Percentiles rank a stretch among this genome's conserved stretches.
phyloP scores from a whole-genome alignment of 2,329 filamentous ascomycete genomes.

The Graphium sp. region DNA sequence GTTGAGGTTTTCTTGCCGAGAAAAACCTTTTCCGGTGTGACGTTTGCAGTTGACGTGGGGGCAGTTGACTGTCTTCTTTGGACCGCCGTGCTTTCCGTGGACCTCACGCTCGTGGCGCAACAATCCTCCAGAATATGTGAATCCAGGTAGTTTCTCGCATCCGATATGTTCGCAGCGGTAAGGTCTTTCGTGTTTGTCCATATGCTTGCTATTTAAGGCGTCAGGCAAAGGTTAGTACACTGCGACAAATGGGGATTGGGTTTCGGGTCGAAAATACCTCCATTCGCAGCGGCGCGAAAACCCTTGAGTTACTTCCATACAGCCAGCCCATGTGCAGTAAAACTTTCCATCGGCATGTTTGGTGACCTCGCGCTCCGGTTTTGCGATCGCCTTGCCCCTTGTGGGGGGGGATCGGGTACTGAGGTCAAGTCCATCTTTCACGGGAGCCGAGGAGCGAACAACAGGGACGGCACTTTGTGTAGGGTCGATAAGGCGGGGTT shows the following conservation, averaged over 20 bases:
- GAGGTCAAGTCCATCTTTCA: neutral
- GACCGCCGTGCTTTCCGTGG: slow-evolving; percentile 76
- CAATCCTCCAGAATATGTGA: slow-evolving; percentile 86
- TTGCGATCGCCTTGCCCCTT: slow-evolving; percentile 36
- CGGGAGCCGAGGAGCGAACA: slow-evolving; percentile 6
- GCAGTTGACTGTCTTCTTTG: slow-evolving; percentile 75
- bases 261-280: slow-evolving; percentile 50
- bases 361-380: slow-evolving; percentile 37
- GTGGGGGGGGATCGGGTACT: slow-evolving; percentile 6
- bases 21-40: slow-evolving; percentile 76
- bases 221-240: slow-evolving; percentile 10
- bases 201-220: slow-evolving; percentile 57
- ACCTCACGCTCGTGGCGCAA: slow-evolving; percentile 86
- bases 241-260: neutral
- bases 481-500: too few relatives aligned
- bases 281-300: slow-evolving; percentile 84
- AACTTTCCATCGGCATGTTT: slow-evolving; percentile 62
- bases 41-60: slow-evolving; percentile 79
- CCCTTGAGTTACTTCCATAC: slow-evolving; percentile 42
- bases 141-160: slow-evolving; percentile 83
- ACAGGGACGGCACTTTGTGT: slow-evolving; percentile 4
- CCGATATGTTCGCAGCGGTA: slow-evolving; percentile 73
- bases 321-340: slow-evolving; percentile 55
- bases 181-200: slow-evolving; percentile 93
- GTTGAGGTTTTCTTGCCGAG: slow-evolving; percentile 81